Base-by-base conservation (phyloP, 1,139 yeast genomes). In the Starmera stellimalicola region DNA sequence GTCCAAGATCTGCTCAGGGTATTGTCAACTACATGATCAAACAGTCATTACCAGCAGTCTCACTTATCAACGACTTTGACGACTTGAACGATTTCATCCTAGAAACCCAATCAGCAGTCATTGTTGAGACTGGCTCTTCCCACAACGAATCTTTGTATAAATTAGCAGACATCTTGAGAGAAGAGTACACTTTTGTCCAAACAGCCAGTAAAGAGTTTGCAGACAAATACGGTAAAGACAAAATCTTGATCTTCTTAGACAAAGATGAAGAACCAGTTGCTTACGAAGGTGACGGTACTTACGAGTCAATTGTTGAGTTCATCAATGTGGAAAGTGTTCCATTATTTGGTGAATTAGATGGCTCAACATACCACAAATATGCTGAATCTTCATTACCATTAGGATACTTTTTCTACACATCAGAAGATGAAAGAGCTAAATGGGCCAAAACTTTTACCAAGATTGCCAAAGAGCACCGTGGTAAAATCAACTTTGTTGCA, bases 301-400 rank as follows among this genome's bases (percentile, higher is more conserved):
- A 51, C 18, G 52, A 48, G 7, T 34, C 44, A 16, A 62, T 88
- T 43, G 54, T 57, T 32, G 60, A 63, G 26, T 87, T 85, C 62
- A 61, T 84, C 48, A 62, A 66, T 40, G 63, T 65, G 42, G 94
- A 88, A 65, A 62, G 82, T 32, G 72, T 83, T 54, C 97, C 98
- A 40, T 71, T 73, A 54, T 80, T 91, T 52, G 97, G 96, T 52
- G 97, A 88, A 58, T 77, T 91, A 45, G 77, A 78, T 52, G 91
- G 94, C 46, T 70, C 73, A 39, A 81, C 94, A 43, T 91, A 81
- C 70, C 65, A 72, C 60, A 57, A 69, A 37, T 91, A 88, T 65
- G 74, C 84, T 71, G 62, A 71, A 38, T 65, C 87, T 35, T 71
- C 76, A 30, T 50, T 76, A 35, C 98, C 98, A 45, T 64, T 91